Base-by-base conservation (phyloP, 768 basidiomycete species). In the Russula abietina region DNA sequence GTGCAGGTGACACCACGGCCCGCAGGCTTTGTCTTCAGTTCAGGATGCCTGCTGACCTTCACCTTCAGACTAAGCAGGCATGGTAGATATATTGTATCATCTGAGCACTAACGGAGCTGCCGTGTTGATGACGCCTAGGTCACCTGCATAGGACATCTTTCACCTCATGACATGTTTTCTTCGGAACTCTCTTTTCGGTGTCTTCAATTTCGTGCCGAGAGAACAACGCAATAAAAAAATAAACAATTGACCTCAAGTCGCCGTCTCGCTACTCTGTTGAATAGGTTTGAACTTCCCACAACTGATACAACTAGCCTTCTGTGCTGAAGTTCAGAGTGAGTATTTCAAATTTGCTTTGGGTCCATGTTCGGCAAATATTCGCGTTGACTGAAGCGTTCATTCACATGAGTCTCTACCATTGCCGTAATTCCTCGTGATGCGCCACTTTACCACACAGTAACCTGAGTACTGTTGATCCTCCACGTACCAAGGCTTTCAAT, bases 121-220 rank as follows among this genome's bases (percentile, higher is more conserved):
- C 38, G 55, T 57, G n/a, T n/a, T n/a, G 58, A 59, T 59, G 30
- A 45, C 41, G 30, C 30, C 39, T 11, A 30, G 51, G 61, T 62
- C 61, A 62, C 41, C 61, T 62, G 61, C 51, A 12, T 45, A 2
- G 49, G 60, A 43, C 60, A 56, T 62, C 41, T 55, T 28, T 53
- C n/a, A 24, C 14, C 26, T 22, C 17, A 57, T 51, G 38, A 51
- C 39, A 33, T 28, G 55, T 43, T 43, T 36, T 26, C 38, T 33
- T 57, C 49, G 32, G 17, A 36, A n/a, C 11, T 36, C 24, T 54
- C 32, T 33, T 43, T 53, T 53, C 43, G 24, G 51, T 48, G 26
- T 26, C 26, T 28, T 24, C 6, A 26, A 48, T 24, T 48, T 22
- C 24, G 24, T 26, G 22, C 24, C 22, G 5, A 17, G 38, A 39